phyloP scores from a whole-genome alignment of 176 grass and related monocot species.

The Elymus sibiricus region DNA sequence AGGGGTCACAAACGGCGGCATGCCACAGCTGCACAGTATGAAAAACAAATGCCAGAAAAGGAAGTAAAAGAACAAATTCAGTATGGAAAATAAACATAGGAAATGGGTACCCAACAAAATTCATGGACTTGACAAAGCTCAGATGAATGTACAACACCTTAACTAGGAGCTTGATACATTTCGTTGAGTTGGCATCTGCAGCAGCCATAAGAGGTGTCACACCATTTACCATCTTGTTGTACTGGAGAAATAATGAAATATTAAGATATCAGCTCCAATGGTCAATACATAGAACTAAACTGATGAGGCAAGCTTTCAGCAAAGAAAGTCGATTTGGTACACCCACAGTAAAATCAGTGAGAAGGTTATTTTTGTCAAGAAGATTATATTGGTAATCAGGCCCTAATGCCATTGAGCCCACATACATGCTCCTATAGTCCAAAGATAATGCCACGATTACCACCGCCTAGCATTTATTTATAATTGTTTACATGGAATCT shows the following conservation, averaged over 20 bases:
- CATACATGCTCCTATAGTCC: not conserved
- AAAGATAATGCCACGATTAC: constrained; percentile 1
- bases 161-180: constrained; percentile 26
- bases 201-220: constrained; percentile 19
- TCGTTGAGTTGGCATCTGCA: not conserved
- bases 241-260: not conserved
- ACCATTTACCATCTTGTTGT: constrained; percentile 27
- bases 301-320: no score
- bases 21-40: not conserved
- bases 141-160: constrained; percentile 16
- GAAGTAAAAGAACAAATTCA: not conserved
- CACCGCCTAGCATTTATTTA: not conserved
- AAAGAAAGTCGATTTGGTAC: not conserved
- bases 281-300: not conserved
- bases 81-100: not conserved
- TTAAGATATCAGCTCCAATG: constrained; percentile 4
- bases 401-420: not conserved
- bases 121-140: not conserved
- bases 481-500: not conserved
- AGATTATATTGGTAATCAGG: not conserved
- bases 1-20: not conserved
- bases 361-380: not conserved
- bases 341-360: not conserved
- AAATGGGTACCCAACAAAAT: not conserved
- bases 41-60: not conserved